Evolutionary conservation across 208 protist species (phyloP), one percentile per base, ranked within the genome.

Genomic region (Angomonas ambiguus): DNA sequence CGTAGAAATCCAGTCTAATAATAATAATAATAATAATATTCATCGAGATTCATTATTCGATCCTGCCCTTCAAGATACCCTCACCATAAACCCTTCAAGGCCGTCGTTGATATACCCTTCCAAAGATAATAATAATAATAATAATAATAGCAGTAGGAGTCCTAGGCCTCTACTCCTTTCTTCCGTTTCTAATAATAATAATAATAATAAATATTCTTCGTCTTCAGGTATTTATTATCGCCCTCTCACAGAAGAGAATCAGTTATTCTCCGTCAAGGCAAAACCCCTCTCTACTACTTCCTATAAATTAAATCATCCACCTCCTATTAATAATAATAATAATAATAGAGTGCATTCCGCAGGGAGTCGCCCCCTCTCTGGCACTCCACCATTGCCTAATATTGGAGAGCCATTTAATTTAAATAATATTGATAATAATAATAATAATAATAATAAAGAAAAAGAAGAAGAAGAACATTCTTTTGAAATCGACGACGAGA

Each of bases 251-350:
- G 24, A 56, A 56, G 49, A 18, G n/a, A 56, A 56, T 27, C 24
- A 27, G n/a, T 27, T 18, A 56, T 56, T 27, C 18, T 22, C 49
- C 8, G 49, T 56, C 5, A 30, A 56, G 27, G 5, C 49, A 20
- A 27, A 22, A 24, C 49, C 13, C 16, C 49, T 30, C 13, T 24
- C 16, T 30, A 56, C 16, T 56, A 56, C 16, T 56, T 28, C 16
- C 25, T 28, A 27, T 56, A 56, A 56, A n/a, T n/a, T n/a, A n/a
- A n/a, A n/a, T n/a, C n/a, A n/a, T n/a, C n/a, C n/a, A n/a, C n/a
- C n/a, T n/a, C n/a, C n/a, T n/a, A n/a, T n/a, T 56, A 56, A 56
- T 56, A 56, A 56, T 56, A 56, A 56, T 56, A 56, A 56, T 56
- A 56, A 18, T 56, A 56, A 56, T 56, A 56, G 38, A 45, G 38